A percentile compares a stretch with the other conserved stretches of the same genome.
Conservation (phyloP, 1,139 yeast species). For the Scheffersomyces titani region DNA sequence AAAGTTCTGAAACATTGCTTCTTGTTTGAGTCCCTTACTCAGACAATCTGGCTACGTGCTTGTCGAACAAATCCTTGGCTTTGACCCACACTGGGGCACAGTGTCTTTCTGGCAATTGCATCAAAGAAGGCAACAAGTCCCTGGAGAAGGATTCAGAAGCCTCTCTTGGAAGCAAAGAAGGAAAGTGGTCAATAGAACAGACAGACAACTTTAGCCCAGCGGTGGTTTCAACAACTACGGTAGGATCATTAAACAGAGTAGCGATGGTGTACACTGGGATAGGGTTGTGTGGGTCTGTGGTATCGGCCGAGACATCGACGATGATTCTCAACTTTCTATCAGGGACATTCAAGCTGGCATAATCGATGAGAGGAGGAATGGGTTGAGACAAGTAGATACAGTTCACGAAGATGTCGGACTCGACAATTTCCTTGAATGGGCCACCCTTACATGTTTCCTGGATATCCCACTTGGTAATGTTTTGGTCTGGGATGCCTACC, state of each 20-base stretch:
- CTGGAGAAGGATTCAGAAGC: slow-evolving; percentile 87
- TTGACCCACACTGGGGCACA: slow-evolving; percentile 88
- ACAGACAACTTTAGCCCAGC: slow-evolving; percentile 87
- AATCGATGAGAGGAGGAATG: slow-evolving; percentile 86
- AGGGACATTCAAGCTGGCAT: slow-evolving; percentile 60
- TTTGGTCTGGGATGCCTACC: slow-evolving; percentile 84
- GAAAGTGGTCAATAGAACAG: slow-evolving; percentile 93
- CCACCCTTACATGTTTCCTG: slow-evolving; percentile 96
- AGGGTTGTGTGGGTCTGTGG: slow-evolving; percentile 97
- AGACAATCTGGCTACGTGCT: slow-evolving; percentile 70
- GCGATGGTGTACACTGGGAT: slow-evolving; percentile 89
- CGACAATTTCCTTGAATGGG: slow-evolving; percentile 89
- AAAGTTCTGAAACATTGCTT: background rate
- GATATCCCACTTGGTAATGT: slow-evolving; percentile 93
- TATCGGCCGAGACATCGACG: slow-evolving; percentile 97
- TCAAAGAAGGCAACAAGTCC: slow-evolving; percentile 85
- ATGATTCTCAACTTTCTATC: slow-evolving; percentile 83
- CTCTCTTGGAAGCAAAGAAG: slow-evolving; percentile 93
- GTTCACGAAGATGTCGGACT: slow-evolving; percentile 87
- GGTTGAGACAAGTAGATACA: slow-evolving; percentile 94
- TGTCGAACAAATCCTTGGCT: slow-evolving; percentile 80
- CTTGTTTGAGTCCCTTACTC: background rate
- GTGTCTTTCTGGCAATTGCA: slow-evolving; percentile 78
- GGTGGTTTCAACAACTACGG: slow-evolving; percentile 76
- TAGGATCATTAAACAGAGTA: slow-evolving; percentile 88